A percentile compares a stretch with the other conserved stretches of the same genome.
Evolutionary conservation across 1,284 basidiomycete species (phyloP).

Genomic region (Takashimella tepidaria): DNA sequence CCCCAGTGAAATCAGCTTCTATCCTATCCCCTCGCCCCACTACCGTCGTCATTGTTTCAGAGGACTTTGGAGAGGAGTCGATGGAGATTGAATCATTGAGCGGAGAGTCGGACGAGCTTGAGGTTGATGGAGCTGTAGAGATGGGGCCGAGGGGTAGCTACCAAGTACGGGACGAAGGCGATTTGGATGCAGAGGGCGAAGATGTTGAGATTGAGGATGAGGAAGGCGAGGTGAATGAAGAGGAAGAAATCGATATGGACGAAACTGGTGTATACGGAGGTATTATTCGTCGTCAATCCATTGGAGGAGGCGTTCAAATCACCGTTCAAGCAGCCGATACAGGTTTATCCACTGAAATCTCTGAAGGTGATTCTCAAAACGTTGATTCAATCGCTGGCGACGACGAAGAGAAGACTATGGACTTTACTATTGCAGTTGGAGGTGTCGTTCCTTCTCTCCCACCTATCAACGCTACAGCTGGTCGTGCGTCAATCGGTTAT

Average conservation of each 20-base stretch:
- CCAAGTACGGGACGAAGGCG: constrained; percentile 6
- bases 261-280: constrained; percentile 40
- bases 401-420: constrained; percentile 48
- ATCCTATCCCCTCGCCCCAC: not conserved
- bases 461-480: constrained; percentile 33
- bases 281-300: constrained; percentile 27
- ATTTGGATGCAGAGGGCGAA: constrained; percentile 21
- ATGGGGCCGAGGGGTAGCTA: constrained; percentile 1
- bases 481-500: constrained; percentile 43
- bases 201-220: constrained; percentile 25
- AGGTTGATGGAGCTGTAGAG: constrained; percentile 12
- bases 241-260: constrained; percentile 44
- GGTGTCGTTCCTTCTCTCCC: constrained; percentile 41
- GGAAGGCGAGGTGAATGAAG: constrained; percentile 37
- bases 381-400: not conserved
- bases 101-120: constrained; percentile 20
- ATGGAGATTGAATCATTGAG: constrained; percentile 53
- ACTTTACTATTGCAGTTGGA: constrained; percentile 48
- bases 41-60: constrained; percentile 16
- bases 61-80: constrained; percentile 55
- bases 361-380: constrained; percentile 19
- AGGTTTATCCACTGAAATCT: not conserved
- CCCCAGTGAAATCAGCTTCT: not conserved
- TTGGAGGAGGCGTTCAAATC: no score
- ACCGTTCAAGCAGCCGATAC: constrained; percentile 14